These are phyloP conservation scores for Aspergillus terreus DNA, from an alignment of 2,329 filamentous ascomycete genomes.

Conservation along the genomic window DNA sequence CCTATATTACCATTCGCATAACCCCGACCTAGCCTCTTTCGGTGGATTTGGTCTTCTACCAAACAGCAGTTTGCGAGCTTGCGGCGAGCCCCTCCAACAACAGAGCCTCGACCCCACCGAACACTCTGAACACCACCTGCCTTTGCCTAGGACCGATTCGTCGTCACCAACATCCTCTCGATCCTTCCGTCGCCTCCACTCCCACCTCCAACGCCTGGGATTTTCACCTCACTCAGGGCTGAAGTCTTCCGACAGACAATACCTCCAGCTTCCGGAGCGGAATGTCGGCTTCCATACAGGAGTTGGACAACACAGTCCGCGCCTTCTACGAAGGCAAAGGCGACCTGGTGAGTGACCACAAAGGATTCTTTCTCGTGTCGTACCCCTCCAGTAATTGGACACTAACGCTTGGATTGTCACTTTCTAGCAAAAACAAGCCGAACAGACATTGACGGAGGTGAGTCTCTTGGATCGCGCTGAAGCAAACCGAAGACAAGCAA, in stretches of 20 bases:
- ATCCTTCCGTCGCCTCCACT: conserved; percentile 6
- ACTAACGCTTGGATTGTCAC: neutral
- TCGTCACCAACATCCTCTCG: conserved; percentile 9
- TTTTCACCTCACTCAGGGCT: neutral
- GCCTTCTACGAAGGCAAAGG: conserved; percentile 97
- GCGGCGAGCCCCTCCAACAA: conserved; percentile 23
- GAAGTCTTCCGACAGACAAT: conserved; percentile 21
- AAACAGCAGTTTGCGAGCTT: conserved; percentile 11
- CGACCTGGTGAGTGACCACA: conserved; percentile 68
- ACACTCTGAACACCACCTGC: conserved; percentile 10
- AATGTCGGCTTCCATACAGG: conserved; percentile 74
- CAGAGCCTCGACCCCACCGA: conserved; percentile 26
- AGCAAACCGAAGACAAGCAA: neutral
- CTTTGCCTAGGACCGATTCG: conserved; percentile 10
- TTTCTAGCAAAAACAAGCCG: conserved; percentile 86
- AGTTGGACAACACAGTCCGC: conserved; percentile 94
- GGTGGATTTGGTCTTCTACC: conserved; percentile 6
- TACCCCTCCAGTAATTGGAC: neutral
- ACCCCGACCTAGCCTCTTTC: conserved; percentile 9
- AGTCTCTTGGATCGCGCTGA: conserved; percentile 23
- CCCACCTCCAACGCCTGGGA: neutral
- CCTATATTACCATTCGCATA: conserved; percentile 5
- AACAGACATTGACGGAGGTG: conserved; percentile 90
- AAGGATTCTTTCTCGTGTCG: too few relatives aligned
- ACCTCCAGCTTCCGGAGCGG: conserved; percentile 31